Conservation (phyloP, 2,329 filamentous ascomycete species). For the Pseudocercospora cruenta region DNA sequence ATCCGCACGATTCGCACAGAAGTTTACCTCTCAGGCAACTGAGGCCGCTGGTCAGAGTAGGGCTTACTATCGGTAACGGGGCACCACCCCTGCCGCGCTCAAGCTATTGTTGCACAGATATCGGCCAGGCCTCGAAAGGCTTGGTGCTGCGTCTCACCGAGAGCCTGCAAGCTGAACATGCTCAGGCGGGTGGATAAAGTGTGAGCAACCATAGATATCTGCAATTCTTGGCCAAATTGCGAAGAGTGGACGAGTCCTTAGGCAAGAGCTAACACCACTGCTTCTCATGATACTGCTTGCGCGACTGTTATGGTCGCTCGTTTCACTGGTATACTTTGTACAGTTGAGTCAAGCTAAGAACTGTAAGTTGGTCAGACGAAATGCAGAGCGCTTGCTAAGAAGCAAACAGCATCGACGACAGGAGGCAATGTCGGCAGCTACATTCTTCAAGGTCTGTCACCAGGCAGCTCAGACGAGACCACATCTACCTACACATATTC, state of each 20-base stretch:
- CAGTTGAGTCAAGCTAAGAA: neutral
- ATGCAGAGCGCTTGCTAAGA: neutral
- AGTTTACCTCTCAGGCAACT: neutral
- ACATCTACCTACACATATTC: neutral
- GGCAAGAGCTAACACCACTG: no score
- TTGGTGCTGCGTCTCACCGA: no score
- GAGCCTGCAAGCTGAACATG: no score
- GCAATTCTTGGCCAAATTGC: no score
- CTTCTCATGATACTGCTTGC: neutral
- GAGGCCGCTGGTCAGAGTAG: neutral
- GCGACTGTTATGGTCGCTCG: neutral
- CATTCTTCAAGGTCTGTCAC: neutral
- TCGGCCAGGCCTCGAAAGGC: no score
- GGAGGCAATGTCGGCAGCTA: neutral
- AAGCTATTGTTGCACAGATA: no score
- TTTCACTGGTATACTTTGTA: neutral
- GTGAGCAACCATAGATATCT: no score
- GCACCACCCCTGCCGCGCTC: no score
- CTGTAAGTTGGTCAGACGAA: neutral
- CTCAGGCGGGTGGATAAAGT: no score
- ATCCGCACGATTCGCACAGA: no score
- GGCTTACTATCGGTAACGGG: neutral
- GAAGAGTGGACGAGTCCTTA: no score
- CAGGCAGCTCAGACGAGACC: neutral
- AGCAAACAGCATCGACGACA: neutral